Evolutionary conservation across 768 basidiomycete genomes (phyloP).

Genomic region (Cystofilobasidium capitatum): DNA sequence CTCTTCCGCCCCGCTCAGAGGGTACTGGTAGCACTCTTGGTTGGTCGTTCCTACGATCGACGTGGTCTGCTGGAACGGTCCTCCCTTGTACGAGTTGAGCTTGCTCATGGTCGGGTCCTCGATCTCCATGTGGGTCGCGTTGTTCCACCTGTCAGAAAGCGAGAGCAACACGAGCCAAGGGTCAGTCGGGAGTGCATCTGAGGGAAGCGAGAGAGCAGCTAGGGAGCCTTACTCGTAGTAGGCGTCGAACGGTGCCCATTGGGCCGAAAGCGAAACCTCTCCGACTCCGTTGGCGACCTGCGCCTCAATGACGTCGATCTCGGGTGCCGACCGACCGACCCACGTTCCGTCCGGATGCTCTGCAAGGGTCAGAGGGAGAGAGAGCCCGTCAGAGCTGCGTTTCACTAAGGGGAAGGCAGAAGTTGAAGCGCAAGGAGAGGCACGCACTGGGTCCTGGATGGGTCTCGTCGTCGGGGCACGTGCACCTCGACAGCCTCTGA

Average conservation of each 20-base stretch:
- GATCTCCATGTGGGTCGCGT: slow-evolving; percentile 12
- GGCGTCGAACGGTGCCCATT: slow-evolving; percentile 17
- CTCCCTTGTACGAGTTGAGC: slow-evolving; percentile 25
- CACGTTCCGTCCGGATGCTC: slow-evolving; percentile 38
- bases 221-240: background rate
- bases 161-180: too few species aligned
- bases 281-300: slow-evolving; percentile 40
- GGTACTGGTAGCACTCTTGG: slow-evolving; percentile 23
- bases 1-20: background rate
- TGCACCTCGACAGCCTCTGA: slow-evolving; percentile 56
- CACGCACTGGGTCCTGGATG: background rate
- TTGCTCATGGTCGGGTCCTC: background rate
- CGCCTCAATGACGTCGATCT: slow-evolving; percentile 85
- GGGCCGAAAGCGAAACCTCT: slow-evolving; percentile 19
- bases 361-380: slow-evolving; percentile 42
- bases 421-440: background rate
- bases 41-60: slow-evolving; percentile 18
- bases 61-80: slow-evolving; percentile 18
- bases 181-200: background rate
- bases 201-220: background rate
- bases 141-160: too few species aligned
- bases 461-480: slow-evolving; percentile 51
- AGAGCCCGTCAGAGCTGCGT: background rate
- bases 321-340: slow-evolving; percentile 69
- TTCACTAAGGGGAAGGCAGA: too few species aligned